Evolutionary conservation across 2,329 filamentous ascomycete genomes (phyloP).

Genomic region (Penicillium digitatum): DNA sequence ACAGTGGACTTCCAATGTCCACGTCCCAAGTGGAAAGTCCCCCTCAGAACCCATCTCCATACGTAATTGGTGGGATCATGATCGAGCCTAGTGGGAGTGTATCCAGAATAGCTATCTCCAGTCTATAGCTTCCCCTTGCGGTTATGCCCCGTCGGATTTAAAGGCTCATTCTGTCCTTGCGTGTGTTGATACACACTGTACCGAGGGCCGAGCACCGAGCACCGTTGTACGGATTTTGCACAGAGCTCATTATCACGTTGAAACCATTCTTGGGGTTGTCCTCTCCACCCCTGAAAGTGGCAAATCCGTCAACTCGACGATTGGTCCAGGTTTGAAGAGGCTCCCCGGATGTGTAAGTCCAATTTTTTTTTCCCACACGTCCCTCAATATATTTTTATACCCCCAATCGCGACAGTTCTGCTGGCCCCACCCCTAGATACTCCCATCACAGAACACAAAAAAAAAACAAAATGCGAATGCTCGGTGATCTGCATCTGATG

Average conservation of each 20-base stretch:
- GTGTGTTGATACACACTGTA: background rate
- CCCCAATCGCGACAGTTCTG: background rate
- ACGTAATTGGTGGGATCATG: conserved; percentile 17
- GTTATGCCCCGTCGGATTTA: conserved; percentile 7
- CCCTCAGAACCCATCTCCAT: background rate
- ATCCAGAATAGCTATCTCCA: conserved; percentile 4
- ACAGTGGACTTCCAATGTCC: background rate
- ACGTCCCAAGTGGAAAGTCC: background rate
- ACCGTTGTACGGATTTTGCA: background rate
- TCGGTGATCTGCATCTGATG: background rate
- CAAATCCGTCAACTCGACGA: conserved; percentile 9
- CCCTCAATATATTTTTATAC: background rate
- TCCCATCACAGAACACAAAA: background rate
- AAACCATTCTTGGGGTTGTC: background rate
- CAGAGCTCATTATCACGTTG: background rate
- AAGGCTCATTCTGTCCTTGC: conserved; percentile 3
- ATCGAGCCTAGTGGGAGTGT: conserved; percentile 28
- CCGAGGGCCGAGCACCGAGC: too few relatives aligned
- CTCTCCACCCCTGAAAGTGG: conserved; percentile 15
- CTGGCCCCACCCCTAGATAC: background rate
- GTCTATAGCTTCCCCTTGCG: conserved; percentile 5
- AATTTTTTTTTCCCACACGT: background rate
- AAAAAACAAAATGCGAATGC: background rate
- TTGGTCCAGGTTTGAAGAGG: background rate
- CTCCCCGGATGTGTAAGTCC: background rate